A percentile compares a stretch with the other conserved stretches of the same genome.
Conservation (phyloP, 345 rosid genomes). For the Sonneratia caseolaris region DNA sequence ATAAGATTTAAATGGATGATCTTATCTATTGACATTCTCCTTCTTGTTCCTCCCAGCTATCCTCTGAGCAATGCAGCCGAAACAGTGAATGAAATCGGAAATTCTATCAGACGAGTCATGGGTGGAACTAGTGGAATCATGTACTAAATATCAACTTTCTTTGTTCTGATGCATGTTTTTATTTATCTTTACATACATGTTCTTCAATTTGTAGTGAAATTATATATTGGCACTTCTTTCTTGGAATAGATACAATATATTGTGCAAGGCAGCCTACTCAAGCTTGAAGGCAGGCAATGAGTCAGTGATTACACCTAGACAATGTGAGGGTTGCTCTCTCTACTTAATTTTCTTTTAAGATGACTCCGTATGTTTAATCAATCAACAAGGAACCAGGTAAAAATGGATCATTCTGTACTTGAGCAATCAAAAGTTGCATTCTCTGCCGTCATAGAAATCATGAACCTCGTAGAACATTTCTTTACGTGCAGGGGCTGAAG, state of each 20-base stretch:
- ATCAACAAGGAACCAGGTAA: not conserved
- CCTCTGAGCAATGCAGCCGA: slow-evolving; percentile 88
- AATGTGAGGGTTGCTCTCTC: slow-evolving; percentile 39
- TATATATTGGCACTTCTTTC: not conserved
- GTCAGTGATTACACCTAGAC: slow-evolving; percentile 45
- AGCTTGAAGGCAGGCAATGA: slow-evolving; percentile 42
- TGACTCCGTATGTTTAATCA: not conserved
- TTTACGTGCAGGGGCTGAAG: slow-evolving; percentile 63
- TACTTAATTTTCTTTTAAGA: not conserved
- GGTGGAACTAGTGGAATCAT: slow-evolving; percentile 97
- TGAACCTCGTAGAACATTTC: slow-evolving; percentile 13
- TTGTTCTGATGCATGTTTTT: not conserved
- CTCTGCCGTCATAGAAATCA: not conserved
- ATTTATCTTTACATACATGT: not conserved
- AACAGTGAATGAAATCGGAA: slow-evolving; percentile 79
- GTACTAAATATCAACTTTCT: slow-evolving; percentile 22
- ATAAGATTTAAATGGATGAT: not conserved
- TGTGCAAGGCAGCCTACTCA: slow-evolving; percentile 81
- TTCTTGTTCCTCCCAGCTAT: slow-evolving; percentile 46
- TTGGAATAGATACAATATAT: slow-evolving; percentile 52
- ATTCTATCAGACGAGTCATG: slow-evolving; percentile 66
- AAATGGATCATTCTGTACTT: not conserved
- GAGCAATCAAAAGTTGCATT: no score
- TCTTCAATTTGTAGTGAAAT: not conserved
- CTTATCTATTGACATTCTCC: not conserved